Percentiles rank a stretch among this genome's conserved stretches.
phyloP scores from a whole-genome alignment of 345 rosid species.

The Physaria fendleri region DNA sequence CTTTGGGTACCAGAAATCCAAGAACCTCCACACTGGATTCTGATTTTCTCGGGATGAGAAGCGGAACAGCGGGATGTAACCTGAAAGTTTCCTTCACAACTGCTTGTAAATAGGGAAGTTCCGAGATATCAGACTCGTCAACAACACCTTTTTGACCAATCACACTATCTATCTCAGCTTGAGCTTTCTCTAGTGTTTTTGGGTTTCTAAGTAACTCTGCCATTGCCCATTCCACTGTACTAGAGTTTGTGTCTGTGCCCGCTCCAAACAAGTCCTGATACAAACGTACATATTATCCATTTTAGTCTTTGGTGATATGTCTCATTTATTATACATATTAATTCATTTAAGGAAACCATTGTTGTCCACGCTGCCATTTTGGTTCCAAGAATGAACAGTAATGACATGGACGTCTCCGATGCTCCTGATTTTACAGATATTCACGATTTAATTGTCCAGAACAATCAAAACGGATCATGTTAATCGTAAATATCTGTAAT shows the following conservation, averaged over 20 bases:
- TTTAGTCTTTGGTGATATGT: background rate
- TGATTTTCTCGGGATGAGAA: conserved; percentile 31
- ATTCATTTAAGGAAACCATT: no score
- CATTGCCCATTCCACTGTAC: conserved; percentile 34
- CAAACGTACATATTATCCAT: background rate
- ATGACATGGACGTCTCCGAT: no score
- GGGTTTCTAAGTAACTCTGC: conserved; percentile 26
- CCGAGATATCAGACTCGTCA: conserved; percentile 30
- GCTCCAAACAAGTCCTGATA: conserved; percentile 37
- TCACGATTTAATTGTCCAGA: no score
- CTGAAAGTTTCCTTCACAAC: conserved; percentile 39
- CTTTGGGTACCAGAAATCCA: conserved; percentile 26
- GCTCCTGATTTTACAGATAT: no score
- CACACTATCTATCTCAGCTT: conserved; percentile 24
- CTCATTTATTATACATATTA: background rate
- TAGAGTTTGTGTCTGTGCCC: conserved; percentile 42
- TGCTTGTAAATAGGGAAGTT: conserved; percentile 33
- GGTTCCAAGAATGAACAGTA: no score
- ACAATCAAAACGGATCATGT: no score
- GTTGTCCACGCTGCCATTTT: no score
- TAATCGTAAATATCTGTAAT: no score
- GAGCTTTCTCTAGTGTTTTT: conserved; percentile 8
- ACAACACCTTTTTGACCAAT: conserved; percentile 22
- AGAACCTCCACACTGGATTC: conserved; percentile 23
- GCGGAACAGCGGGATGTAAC: conserved; percentile 36